phyloP scores from a whole-genome alignment of 805 yeast species.

The Spathaspora arborariae region DNA sequence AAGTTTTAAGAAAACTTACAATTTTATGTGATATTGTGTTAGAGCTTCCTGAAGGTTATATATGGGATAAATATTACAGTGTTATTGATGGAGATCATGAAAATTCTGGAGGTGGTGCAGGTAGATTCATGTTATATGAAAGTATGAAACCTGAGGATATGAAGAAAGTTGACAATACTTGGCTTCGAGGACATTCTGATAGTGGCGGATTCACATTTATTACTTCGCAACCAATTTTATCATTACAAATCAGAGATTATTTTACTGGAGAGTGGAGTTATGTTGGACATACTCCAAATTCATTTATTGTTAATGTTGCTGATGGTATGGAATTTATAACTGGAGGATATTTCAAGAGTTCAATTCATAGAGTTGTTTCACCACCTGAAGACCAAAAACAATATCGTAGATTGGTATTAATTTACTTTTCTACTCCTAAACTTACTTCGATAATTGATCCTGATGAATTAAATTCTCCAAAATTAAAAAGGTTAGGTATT shows the following conservation, averaged over 20 bases:
- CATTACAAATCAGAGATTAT: conserved; percentile 28
- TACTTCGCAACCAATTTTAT: conserved; percentile 28
- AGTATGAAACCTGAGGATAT: conserved; percentile 21
- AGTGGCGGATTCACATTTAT: conserved; percentile 28
- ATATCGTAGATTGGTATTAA: conserved; percentile 21
- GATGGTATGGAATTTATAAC: conserved; percentile 30
- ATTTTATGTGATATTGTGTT: conserved; percentile 23
- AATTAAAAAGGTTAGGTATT: conserved; percentile 18
- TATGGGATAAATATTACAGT: conserved; percentile 26
- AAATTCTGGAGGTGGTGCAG: conserved; percentile 26
- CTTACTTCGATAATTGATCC: conserved; percentile 20
- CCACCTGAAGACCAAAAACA: conserved; percentile 24
- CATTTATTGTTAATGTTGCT: conserved; percentile 26
- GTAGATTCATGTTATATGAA: conserved; percentile 28
- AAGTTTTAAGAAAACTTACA: conserved; percentile 19
- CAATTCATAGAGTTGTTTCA: conserved; percentile 23
- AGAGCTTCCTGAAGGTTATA: conserved; percentile 25
- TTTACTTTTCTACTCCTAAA: conserved; percentile 23
- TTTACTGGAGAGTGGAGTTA: conserved; percentile 26
- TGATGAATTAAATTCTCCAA: conserved; percentile 22
- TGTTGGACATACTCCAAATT: conserved; percentile 27
- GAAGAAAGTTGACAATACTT: conserved; percentile 21
- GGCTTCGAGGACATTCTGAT: conserved; percentile 31
- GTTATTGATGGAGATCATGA: conserved; percentile 18
- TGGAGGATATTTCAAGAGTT: conserved; percentile 26